Base-by-base conservation (phyloP, 1,284 basidiomycete genomes). In the Heterobasidion occidentale region DNA sequence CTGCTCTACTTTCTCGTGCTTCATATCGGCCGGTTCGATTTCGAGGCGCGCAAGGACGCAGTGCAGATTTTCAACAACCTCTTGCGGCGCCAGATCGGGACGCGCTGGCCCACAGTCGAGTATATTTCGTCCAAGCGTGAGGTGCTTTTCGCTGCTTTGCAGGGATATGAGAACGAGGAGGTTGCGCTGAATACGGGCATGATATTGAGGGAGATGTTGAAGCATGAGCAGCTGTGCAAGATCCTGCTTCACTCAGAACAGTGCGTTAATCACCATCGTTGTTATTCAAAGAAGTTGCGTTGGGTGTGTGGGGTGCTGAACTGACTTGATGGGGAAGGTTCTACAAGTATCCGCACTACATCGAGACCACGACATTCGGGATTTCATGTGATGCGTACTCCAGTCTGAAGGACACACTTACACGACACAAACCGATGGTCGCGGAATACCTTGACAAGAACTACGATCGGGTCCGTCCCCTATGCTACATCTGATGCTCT, bases 381-480 rank as follows among this genome's bases (percentile, higher is more conserved):
- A 92, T 98, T 60, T 97, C 95, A 0, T 98, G 96, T 64, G 97
- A 99, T 69, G 96, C 96, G 5, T 97, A 97, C 66, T 88, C 90
- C 36, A 98, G 97, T 70, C 82, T 99, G 69, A 98, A 98, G 79
- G 94, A 97, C 72, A 94, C 91, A 2, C 76, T 99, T 44, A 98
- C 97, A 36, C 81, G 91, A 58, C 97, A 99, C 73, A 99, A 98
- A 68, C 77, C 91, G 2, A 96, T 98, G 90, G 96, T 99, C 0
- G 94, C 96, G 0, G 85, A 92, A 57, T 99, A 94, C 68, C 80
- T 99, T 9, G 95, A 98, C 70, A 88, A 88, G 76, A 92, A 98
- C 70, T 99, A 98, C 68, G 96, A 98, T 64, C 80, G 90, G 59
- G 93, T 95, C 65, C 60, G 86, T 73, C 36, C 38, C 34, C 36